Base-by-base conservation (phyloP, 495 filamentous ascomycete genomes). In the Tetracladium setigerum region DNA sequence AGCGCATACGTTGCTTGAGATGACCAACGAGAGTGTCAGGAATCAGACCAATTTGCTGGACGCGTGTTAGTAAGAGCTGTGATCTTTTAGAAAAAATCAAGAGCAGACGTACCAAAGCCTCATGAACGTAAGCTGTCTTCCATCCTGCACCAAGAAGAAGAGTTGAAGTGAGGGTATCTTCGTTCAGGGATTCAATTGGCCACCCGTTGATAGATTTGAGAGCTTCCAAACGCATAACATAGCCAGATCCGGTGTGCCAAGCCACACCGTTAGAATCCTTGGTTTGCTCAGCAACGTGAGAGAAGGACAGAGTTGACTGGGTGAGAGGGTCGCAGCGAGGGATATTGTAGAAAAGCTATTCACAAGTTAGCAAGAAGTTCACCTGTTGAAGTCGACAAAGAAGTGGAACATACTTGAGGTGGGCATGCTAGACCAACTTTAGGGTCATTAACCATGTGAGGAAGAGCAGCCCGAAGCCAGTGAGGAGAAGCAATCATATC, bases 401-500 rank as follows among this genome's bases (percentile, higher is more conserved):
- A 13, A 24, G 4, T 16, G 19, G 17, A 5, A 37, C 47, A 10
- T 34, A 55, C 52, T 44, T 77, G 74, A 33, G 72, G 69, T 35
- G 74, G 73, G 51, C 71, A 73, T 11, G 50, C 74, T 47, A 77
- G 61, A 47, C 66, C 70, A 60, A 76, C 61, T 46, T 65, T 62
- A 12, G 63, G 56, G 50, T 77, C 73, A 38, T 56, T 55, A 24
- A 77, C 38, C 38, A 77, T 46, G 49, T 78, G 72, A 33, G 73
- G 65, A 34, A 77, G 45, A 10, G 71, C 47, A 4, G 69, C 66
- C 13, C 75, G 67, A 16, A 79, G 64, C 73, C 73, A 76, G n/a
- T 70, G 59, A 39, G 58, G 59, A 44, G 73, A 68, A 14, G 75
- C 72, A 52, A 79, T 79, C 74, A 79, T 77, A 51, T 79, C 75